phyloP scores from a whole-genome alignment of 2,329 filamentous ascomycete species.

The Sclerotinia minor region DNA sequence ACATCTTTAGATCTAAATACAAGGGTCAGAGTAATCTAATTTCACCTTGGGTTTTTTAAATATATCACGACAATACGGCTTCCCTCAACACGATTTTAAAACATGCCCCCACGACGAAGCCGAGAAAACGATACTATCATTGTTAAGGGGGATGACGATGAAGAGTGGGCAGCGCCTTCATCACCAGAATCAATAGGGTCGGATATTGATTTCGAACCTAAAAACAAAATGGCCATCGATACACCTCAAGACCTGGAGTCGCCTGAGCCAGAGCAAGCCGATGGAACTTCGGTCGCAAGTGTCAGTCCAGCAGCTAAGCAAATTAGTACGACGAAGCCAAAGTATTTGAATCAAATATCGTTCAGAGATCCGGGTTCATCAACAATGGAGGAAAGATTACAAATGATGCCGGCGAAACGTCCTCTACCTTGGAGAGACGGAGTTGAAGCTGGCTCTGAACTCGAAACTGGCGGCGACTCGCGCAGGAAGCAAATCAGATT shows the following conservation, averaged over 20 bases:
- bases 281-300: neutral
- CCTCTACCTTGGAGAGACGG: slow-evolving; percentile 39
- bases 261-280: slow-evolving; percentile 30
- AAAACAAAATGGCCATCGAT: slow-evolving; percentile 27
- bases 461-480: slow-evolving; percentile 40
- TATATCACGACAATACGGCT: slow-evolving; percentile 21
- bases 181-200: slow-evolving; percentile 33
- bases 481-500: slow-evolving; percentile 41
- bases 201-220: slow-evolving; percentile 23
- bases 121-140: slow-evolving; percentile 33
- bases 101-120: slow-evolving; percentile 21
- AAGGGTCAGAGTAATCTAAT: slow-evolving; percentile 23
- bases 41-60: slow-evolving; percentile 22
- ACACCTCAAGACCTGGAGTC: slow-evolving; percentile 37
- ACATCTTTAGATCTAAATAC: slow-evolving; percentile 12
- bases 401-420: slow-evolving; percentile 39
- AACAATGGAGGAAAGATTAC: slow-evolving; percentile 40
- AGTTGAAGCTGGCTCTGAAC: slow-evolving; percentile 38
- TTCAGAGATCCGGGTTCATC: slow-evolving; percentile 22
- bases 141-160: slow-evolving; percentile 37
- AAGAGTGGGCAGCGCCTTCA: slow-evolving; percentile 30
- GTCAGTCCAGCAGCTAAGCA: slow-evolving; percentile 11
- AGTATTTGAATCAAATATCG: slow-evolving; percentile 23
- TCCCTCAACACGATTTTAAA: slow-evolving; percentile 14
- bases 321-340: slow-evolving; percentile 7